Evolutionary conservation across 192 early-diverging fungal genomes (phyloP).

Genomic region (Backusella luteola): DNA sequence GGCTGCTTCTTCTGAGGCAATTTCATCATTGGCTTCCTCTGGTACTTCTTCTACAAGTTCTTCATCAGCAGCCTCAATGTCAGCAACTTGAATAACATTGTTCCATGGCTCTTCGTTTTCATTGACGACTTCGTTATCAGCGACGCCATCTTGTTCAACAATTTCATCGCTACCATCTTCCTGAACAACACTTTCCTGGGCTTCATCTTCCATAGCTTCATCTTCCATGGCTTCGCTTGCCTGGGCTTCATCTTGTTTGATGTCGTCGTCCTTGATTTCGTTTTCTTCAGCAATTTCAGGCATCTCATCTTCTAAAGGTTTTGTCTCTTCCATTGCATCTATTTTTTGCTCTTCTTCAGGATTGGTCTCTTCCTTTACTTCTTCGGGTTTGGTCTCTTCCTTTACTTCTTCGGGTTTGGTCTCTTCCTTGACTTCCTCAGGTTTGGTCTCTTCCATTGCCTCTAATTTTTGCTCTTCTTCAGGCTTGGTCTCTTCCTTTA

Average conservation of each 20-base stretch:
- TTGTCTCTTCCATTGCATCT: not conserved
- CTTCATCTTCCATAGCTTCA: not conserved
- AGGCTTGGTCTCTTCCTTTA: not conserved
- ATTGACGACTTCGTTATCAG: not conserved
- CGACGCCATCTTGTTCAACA: not conserved
- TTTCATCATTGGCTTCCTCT: not conserved
- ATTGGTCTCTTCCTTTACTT: not conserved
- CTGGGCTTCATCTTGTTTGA: not conserved
- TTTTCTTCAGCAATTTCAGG: not conserved
- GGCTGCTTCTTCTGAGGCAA: not conserved
- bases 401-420: not conserved
- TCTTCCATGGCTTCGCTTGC: not conserved
- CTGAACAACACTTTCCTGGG: not conserved
- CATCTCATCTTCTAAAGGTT: not conserved
- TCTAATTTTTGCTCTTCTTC: not conserved
- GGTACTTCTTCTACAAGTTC: not conserved
- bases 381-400: not conserved
- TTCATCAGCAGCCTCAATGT: not conserved
- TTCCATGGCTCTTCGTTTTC: not conserved
- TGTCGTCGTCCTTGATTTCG: not conserved
- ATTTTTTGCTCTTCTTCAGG: too few species aligned
- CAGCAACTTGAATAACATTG: not conserved
- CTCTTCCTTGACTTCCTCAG: not conserved
- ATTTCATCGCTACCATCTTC: not conserved
- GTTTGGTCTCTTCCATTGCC: not conserved